These are phyloP conservation scores for Microsporum audouinii DNA, from an alignment of 2,329 filamentous ascomycete genomes.

Conservation along the genomic window DNA sequence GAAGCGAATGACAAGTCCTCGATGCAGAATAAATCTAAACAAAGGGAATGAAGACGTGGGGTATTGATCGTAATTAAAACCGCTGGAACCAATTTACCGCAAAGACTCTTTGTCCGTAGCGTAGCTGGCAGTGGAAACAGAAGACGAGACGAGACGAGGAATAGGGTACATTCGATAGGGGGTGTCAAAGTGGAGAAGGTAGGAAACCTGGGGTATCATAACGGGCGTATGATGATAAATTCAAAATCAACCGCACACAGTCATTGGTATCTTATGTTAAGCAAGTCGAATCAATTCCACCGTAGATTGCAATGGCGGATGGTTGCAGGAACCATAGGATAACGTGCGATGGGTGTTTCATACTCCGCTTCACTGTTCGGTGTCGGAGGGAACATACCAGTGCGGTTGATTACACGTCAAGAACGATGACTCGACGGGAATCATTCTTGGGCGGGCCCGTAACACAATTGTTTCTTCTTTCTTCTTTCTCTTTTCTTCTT, in stretches of 20 bases:
- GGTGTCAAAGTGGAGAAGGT: neutral
- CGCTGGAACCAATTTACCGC: neutral
- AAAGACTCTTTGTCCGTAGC: neutral
- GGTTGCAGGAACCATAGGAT: conserved; percentile 1
- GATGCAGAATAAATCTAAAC: neutral
- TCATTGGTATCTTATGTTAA: neutral
- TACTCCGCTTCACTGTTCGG: neutral
- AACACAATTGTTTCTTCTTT: neutral
- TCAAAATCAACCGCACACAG: neutral
- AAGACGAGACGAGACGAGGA: neutral
- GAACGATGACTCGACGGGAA: neutral
- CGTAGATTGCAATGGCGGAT: neutral
- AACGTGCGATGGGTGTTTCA: neutral
- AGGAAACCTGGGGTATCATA: neutral
- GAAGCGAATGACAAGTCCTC: neutral
- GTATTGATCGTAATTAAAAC: neutral
- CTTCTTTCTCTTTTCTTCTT: neutral
- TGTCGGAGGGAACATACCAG: neutral
- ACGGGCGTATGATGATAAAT: neutral
- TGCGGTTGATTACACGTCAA: neutral
- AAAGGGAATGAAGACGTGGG: neutral
- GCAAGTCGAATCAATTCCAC: neutral
- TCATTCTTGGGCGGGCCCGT: neutral
- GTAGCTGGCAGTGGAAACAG: neutral
- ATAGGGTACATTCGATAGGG: neutral